Evolutionary conservation across 2,329 filamentous ascomycete genomes (phyloP).

Genomic region (Macroventuria anomochaeta): DNA sequence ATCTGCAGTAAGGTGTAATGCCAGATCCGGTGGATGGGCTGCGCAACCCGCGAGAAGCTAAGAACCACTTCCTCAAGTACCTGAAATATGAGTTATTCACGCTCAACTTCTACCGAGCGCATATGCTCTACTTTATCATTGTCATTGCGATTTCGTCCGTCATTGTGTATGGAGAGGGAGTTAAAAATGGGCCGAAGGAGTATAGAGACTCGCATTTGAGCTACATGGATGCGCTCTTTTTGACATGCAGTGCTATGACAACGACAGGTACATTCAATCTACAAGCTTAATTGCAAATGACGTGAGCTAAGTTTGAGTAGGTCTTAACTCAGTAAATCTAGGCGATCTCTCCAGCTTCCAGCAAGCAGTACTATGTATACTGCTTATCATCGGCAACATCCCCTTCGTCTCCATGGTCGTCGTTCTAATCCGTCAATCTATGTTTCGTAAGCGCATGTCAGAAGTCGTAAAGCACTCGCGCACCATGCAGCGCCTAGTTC

Average conservation of each 20-base stretch:
- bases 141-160: slow-evolving; percentile 36
- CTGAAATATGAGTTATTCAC: slow-evolving; percentile 24
- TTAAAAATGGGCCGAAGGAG: slow-evolving; percentile 31
- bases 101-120: slow-evolving; percentile 35
- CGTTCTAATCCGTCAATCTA: slow-evolving; percentile 32
- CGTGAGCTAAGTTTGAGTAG: no score
- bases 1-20: slow-evolving; percentile 8
- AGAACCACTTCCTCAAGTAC: slow-evolving; percentile 27
- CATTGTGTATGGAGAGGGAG: slow-evolving; percentile 38
- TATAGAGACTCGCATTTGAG: slow-evolving; percentile 25
- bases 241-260: slow-evolving; percentile 42
- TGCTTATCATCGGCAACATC: slow-evolving; percentile 42
- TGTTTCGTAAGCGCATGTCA: slow-evolving; percentile 38
- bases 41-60: slow-evolving; percentile 24
- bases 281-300: no score
- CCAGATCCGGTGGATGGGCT: slow-evolving; percentile 27
- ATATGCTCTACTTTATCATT: slow-evolving; percentile 42
- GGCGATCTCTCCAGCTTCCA: slow-evolving; percentile 36
- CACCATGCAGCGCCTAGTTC: slow-evolving; percentile 32
- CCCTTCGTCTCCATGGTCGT: slow-evolving; percentile 40
- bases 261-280: slow-evolving; percentile 31
- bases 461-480: slow-evolving; percentile 37
- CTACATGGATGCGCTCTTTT: slow-evolving; percentile 38
- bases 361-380: slow-evolving; percentile 34
- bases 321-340: slow-evolving; percentile 36